Conservation (phyloP, 1,284 basidiomycete species). For the Cystobasidiaceae sp. region DNA sequence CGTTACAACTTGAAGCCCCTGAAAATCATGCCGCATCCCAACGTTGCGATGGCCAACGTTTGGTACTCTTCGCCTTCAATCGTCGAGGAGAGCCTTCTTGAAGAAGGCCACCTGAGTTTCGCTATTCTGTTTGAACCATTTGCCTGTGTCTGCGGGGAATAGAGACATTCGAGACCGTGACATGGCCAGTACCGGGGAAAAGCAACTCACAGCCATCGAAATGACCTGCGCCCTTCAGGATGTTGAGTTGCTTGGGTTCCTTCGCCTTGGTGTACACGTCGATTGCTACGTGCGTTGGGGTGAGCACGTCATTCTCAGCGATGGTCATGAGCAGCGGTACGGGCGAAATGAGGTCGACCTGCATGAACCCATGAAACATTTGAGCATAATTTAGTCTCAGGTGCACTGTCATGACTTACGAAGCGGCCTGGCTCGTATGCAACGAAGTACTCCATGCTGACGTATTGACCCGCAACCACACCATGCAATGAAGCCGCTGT, state of each 20-base stretch:
- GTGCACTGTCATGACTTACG: neutral
- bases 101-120: neutral
- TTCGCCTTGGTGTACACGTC: neutral
- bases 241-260: constrained; percentile 6
- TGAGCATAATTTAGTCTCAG: neutral
- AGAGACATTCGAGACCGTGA: neutral
- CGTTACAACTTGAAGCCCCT: too few species aligned
- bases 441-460: neutral
- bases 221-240: constrained; percentile 9
- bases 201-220: constrained; percentile 8
- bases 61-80: too few species aligned
- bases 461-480: too few species aligned
- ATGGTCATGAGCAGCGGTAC: constrained; percentile 10
- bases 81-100: neutral
- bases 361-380: neutral
- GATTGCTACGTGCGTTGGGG: constrained; percentile 1
- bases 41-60: too few species aligned
- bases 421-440: constrained; percentile 5
- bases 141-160: neutral
- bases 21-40: too few species aligned
- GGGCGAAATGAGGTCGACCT: constrained; percentile 11
- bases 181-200: neutral
- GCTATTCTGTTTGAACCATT: neutral
- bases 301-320: constrained; percentile 11
- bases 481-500: too few species aligned